Evolutionary conservation across 305 asterid genomes (phyloP).

Genomic region (Fraxinus nigra): DNA sequence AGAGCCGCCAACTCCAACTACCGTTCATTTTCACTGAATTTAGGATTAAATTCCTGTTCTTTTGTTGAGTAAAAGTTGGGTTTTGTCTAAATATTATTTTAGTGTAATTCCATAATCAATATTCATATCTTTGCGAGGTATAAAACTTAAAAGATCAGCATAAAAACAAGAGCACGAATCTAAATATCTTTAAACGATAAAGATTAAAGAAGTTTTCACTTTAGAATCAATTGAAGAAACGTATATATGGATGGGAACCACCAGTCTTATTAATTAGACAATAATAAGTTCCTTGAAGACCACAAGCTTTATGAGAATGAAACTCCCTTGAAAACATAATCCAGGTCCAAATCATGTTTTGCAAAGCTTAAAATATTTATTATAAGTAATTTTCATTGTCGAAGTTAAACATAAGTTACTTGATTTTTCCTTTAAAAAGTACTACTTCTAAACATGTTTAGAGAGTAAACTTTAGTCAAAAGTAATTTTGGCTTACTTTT

Average conservation of each 20-base stretch:
- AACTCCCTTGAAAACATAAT: not conserved
- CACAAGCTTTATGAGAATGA: constrained; percentile 23
- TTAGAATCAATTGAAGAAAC: constrained; percentile 27
- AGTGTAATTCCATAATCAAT: not conserved
- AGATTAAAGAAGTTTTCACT: constrained; percentile 30
- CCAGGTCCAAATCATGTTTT: not conserved
- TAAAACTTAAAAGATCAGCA: constrained; percentile 14
- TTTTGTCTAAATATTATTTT: not conserved
- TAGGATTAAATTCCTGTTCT: not conserved
- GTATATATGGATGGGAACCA: constrained; percentile 20
- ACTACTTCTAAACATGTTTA: not conserved
- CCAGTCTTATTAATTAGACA: not conserved
- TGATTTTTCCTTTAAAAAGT: too few species aligned
- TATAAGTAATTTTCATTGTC: not conserved
- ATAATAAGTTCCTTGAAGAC: constrained; percentile 26
- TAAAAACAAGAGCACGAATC: constrained; percentile 32
- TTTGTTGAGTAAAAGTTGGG: not conserved
- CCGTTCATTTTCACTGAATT: not conserved
- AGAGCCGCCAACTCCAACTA: too few species aligned
- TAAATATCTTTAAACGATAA: constrained; percentile 23
- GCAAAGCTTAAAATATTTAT: not conserved
- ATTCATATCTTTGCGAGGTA: not conserved
- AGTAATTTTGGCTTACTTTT: not conserved
- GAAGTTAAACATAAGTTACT: not conserved
- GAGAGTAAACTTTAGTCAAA: not conserved